Base-by-base conservation (phyloP, 352 stramenopile genomes). In the Bremia lactucae region DNA sequence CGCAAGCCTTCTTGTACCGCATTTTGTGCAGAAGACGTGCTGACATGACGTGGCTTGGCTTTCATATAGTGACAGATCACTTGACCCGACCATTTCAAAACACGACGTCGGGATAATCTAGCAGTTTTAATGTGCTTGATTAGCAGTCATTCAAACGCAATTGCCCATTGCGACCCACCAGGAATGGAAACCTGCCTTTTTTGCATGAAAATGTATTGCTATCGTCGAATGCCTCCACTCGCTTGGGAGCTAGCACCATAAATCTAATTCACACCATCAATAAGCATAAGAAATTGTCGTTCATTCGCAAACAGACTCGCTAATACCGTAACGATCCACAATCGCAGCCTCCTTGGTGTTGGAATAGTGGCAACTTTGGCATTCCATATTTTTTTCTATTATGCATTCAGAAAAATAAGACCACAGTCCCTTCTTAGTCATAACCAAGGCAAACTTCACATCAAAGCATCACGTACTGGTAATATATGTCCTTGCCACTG, bases 131-230 rank as follows among this genome's bases (percentile, higher is more conserved):
- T 13, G 7, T 33, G 13, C 24, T 25, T 15, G 23, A 44, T 19
- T 29, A 49, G 4, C 16, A 45, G 20, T 53, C 36, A 22, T n/a
- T 13, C 13, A 22, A 25, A 9, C 10, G 8, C 28, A 14, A 14
- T 8, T 13, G 13, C 11, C 7, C n/a, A n/a, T n/a, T n/a, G n/a
- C n/a, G n/a, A 65, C 64, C 35, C 52, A 88, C 77, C 56, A 89
- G 34, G 33, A 83, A 85, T 4, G 77, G 77, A 28, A 87, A 87
- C 18, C 77, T 65, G 2, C 77, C 77, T 40, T 84, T 85, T 57
- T 89, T 89, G 66, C 74, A 87, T 2, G 77, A 82, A 20, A 87
- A 60, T 31, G 72, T 69, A 42, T 87, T 87, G 63, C 74, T 87
- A 42, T 89, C 77, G 44, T 89, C 77, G 36, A 86, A 89, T 2